Base-by-base conservation (phyloP, 345 rosid genomes). In the Jatropha curcas region DNA sequence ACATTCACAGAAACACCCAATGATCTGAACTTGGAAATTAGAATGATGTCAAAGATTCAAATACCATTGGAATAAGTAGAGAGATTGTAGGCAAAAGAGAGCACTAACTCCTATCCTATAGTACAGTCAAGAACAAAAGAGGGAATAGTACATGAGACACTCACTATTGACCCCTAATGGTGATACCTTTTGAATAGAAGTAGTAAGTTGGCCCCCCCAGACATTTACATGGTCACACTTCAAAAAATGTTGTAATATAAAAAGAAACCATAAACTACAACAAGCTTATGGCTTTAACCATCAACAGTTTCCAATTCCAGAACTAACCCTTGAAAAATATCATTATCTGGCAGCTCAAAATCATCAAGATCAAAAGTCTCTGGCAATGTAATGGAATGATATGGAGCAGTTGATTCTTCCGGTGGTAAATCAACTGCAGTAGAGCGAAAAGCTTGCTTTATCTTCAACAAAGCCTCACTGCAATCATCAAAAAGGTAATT, bases 291-390 rank as follows among this genome's bases (percentile, higher is more conserved):
- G 30, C 11, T 46, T 48, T 33, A 4, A 7, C 4, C 41, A 52
- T 19, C 19, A 71, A 51, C 24, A 48, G 8, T 3, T 34, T 63
- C 34, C 14, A 13, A 11, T 72, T 41, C 71, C 43, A 60, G 65
- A 82, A 89, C 98, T 81, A 80, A 96, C 99, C 98, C 95, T 76
- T 93, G 98, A 74, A 91, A 88, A 25, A 90, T 82, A 71, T 91
- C 99, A 83, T 84, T 91, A 70, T 96, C 97, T 82, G 98, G 99
- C 74, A 96, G 91, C 92, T 96, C 99, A 84, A 96, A 96, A 77
- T 96, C 99, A 83, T 93, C 99, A 80, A 96, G 99, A 86, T 96
- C 99, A 86, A 96, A 96, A 37, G 99, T 96, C 91, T 96, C 99
- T 2, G 99, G 99, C 87, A 96, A 85, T 35, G 99, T 96, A 72